Evolutionary conservation across 2,329 filamentous ascomycete species (phyloP).

Genomic region (Esteya vermicola): DNA sequence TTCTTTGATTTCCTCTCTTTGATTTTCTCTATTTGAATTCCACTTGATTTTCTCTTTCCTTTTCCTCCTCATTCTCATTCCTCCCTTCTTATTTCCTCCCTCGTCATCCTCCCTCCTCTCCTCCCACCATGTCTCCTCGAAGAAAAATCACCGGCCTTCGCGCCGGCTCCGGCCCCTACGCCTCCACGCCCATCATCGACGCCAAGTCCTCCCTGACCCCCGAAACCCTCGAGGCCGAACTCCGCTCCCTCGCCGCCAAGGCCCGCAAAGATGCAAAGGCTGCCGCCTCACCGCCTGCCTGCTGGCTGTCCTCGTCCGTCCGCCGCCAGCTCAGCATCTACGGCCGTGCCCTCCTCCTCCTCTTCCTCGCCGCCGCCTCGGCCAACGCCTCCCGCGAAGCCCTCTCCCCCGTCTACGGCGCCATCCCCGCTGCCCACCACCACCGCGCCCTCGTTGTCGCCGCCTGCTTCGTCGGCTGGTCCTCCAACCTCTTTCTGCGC

Average conservation of each 20-base stretch:
- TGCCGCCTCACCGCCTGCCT: too few relatives aligned
- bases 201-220: slow-evolving; percentile 27
- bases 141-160: slow-evolving; percentile 2
- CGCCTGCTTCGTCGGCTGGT: slow-evolving; percentile 58
- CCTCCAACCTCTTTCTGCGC: slow-evolving; percentile 45
- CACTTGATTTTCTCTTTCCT: neutral
- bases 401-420: slow-evolving; percentile 78
- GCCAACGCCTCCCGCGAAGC: slow-evolving; percentile 61
- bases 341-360: slow-evolving; percentile 26
- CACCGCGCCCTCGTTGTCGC: slow-evolving; percentile 54
- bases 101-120: neutral
- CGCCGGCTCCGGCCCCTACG: slow-evolving; percentile 10
- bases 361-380: slow-evolving; percentile 45
- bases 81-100: neutral
- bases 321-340: slow-evolving; percentile 26
- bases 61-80: neutral
- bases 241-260: slow-evolving; percentile 34
- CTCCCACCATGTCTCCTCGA: slow-evolving; percentile 7
- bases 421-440: slow-evolving; percentile 59
- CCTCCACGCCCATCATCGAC: slow-evolving; percentile 21
- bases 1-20: neutral
- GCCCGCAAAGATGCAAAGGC: slow-evolving; percentile 19
- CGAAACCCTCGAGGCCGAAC: slow-evolving; percentile 39
- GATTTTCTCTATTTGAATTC: neutral
- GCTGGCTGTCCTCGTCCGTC: slow-evolving; percentile 19